Percentiles rank a stretch among this genome's conserved stretches.
Conservation (phyloP, 805 yeast species). For the Kuraishia borneana region DNA sequence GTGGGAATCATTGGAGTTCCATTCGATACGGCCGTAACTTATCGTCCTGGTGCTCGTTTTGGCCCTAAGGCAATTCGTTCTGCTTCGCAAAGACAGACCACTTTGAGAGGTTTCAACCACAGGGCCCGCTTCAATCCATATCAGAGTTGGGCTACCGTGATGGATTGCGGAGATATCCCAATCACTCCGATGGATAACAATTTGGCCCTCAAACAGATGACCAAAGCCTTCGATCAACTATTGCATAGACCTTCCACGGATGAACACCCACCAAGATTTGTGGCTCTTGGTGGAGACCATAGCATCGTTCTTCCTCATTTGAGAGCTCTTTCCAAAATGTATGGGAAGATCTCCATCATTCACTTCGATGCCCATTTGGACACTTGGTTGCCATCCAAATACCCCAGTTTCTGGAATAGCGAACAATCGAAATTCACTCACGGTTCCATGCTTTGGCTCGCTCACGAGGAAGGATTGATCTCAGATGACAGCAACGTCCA, state of each 20-base stretch:
- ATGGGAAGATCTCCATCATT: conserved; percentile 62
- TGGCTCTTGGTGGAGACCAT: conserved; percentile 80
- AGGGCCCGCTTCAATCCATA: conserved; percentile 42
- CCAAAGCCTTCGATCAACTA: conserved; percentile 43
- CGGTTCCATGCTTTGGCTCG: conserved; percentile 84
- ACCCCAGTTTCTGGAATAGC: conserved; percentile 26
- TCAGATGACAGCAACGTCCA: conserved; percentile 48
- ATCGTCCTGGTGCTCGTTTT: conserved; percentile 73
- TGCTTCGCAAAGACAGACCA: conserved; percentile 62
- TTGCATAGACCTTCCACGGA: conserved; percentile 15
- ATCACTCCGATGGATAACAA: conserved; percentile 48
- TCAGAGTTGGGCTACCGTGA: conserved; percentile 32
- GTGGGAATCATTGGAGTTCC: conserved; percentile 73
- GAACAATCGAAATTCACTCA: conserved; percentile 45
- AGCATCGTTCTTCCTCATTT: conserved; percentile 64
- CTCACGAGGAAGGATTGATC: conserved; percentile 56
- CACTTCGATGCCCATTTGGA: conserved; percentile 85
- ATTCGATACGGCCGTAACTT: conserved; percentile 73
- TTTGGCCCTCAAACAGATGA: conserved; percentile 43
- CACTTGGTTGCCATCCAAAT: conserved; percentile 68
- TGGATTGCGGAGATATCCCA: conserved; percentile 51
- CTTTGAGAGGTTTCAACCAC: conserved; percentile 58
- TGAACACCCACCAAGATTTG: conserved; percentile 37
- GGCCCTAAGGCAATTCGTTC: conserved; percentile 67
- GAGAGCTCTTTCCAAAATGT: conserved; percentile 45